Percentiles rank a stretch among this genome's conserved stretches.
Conservation (phyloP, 306 rosid species). For the Medicago truncatula region DNA sequence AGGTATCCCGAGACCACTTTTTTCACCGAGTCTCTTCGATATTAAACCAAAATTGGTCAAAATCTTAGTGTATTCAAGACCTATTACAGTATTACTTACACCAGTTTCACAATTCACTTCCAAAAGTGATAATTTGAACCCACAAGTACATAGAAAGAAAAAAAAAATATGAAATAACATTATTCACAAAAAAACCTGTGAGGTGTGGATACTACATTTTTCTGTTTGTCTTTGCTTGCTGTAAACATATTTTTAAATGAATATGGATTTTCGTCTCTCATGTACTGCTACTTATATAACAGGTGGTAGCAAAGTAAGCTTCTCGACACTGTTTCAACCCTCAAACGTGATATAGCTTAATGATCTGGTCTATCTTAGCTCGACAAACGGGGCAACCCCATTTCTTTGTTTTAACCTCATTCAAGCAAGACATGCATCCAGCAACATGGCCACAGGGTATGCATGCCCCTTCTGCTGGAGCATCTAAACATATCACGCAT, state of each 20-base stretch:
- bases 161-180: slow-evolving; percentile 38
- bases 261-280: not conserved
- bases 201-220: slow-evolving; percentile 34
- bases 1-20: slow-evolving; percentile 3
- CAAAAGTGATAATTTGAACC: slow-evolving; percentile 28
- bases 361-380: slow-evolving; percentile 77
- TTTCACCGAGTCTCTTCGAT: slow-evolving; percentile 19
- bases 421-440: slow-evolving; percentile 97
- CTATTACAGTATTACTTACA: not conserved
- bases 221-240: slow-evolving; percentile 30
- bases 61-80: slow-evolving; percentile 19
- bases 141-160: slow-evolving; percentile 10
- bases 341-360: slow-evolving; percentile 85
- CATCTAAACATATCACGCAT: slow-evolving; percentile 93
- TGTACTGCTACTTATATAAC: slow-evolving; percentile 12
- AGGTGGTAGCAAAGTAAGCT: slow-evolving; percentile 36
- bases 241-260: slow-evolving; percentile 9
- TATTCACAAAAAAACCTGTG: slow-evolving; percentile 48
- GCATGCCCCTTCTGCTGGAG: slow-evolving; percentile 96
- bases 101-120: slow-evolving; percentile 39
- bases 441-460: slow-evolving; percentile 99
- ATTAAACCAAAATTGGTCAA: slow-evolving; percentile 27
- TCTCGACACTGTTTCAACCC: slow-evolving; percentile 19
- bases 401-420: slow-evolving; percentile 79
- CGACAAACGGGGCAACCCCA: slow-evolving; percentile 99